These are phyloP conservation scores for Claviceps sp. DNA, from an alignment of 2,329 filamentous ascomycete species.

Conservation along the genomic window DNA sequence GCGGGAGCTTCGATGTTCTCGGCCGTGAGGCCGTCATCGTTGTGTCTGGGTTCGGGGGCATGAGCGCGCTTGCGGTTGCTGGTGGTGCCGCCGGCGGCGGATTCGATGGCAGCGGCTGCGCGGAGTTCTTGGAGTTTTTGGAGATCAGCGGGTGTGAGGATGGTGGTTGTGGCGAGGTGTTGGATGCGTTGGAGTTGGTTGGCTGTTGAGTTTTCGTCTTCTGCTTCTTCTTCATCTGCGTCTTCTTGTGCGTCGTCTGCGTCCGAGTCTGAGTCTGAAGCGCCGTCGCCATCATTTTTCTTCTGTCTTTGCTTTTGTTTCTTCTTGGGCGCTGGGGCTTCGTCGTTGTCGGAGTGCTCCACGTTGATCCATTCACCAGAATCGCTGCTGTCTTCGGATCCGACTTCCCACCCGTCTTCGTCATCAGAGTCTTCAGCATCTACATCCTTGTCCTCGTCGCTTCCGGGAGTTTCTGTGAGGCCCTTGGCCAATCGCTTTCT, in stretches of 20 bases:
- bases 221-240: slow-evolving; percentile 8
- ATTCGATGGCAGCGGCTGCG: slow-evolving; percentile 56
- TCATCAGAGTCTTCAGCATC: slow-evolving; percentile 43
- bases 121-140: slow-evolving; percentile 86
- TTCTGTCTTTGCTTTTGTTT: slow-evolving; percentile 16
- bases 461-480: slow-evolving; percentile 47
- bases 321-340: slow-evolving; percentile 45
- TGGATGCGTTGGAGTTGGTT: slow-evolving; percentile 40
- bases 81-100: slow-evolving; percentile 33
- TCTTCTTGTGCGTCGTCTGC: slow-evolving; percentile 7
- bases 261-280: slow-evolving; percentile 12
- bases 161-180: slow-evolving; percentile 79
- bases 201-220: slow-evolving; percentile 29
- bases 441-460: slow-evolving; percentile 47
- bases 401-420: slow-evolving; percentile 48
- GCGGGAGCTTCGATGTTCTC: slow-evolving; percentile 84
- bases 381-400: slow-evolving; percentile 42
- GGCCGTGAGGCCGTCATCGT: slow-evolving; percentile 80
- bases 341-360: slow-evolving; percentile 61
- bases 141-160: slow-evolving; percentile 92
- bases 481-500: slow-evolving; percentile 58
- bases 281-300: slow-evolving; percentile 16
- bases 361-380: slow-evolving; percentile 93
- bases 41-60: slow-evolving; percentile 44
- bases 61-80: slow-evolving; percentile 32